phyloP scores from a whole-genome alignment of 768 basidiomycete genomes.

The Mycena olivaceomarginata region DNA sequence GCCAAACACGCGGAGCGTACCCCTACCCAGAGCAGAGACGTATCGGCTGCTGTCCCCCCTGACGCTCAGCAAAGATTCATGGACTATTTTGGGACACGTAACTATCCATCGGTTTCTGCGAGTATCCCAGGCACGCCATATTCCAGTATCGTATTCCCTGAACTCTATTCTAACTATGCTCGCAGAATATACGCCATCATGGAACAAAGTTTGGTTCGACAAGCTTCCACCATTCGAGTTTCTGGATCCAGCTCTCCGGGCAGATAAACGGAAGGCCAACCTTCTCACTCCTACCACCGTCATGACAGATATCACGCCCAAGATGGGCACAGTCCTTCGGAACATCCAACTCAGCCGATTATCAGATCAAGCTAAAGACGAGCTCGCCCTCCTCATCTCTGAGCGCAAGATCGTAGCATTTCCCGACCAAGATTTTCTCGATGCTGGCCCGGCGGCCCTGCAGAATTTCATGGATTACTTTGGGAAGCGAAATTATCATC shows the following conservation, averaged over 20 bases:
- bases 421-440: conserved; percentile 44
- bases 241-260: not conserved
- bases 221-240: not conserved
- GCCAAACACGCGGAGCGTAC: no score
- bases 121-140: not conserved
- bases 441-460: not conserved
- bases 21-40: no score
- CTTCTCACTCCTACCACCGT: conserved; percentile 27
- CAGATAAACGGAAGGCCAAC: conserved; percentile 25
- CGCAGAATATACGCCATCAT: conserved; percentile 42
- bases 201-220: conserved; percentile 43
- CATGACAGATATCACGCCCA: conserved; percentile 36
- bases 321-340: conserved; percentile 32
- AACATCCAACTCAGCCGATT: conserved; percentile 2
- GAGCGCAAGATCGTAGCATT: conserved; percentile 45
- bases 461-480: conserved; percentile 24
- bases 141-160: not conserved
- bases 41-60: no score
- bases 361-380: conserved; percentile 41
- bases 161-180: not conserved
- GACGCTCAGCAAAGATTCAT: no score
- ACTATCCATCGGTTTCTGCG: no score
- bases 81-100: no score
- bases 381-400: conserved; percentile 43
- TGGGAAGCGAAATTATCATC: conserved; percentile 39